Evolutionary conservation across 768 basidiomycete genomes (phyloP).

Genomic region (Asterophora lycoperdoides): DNA sequence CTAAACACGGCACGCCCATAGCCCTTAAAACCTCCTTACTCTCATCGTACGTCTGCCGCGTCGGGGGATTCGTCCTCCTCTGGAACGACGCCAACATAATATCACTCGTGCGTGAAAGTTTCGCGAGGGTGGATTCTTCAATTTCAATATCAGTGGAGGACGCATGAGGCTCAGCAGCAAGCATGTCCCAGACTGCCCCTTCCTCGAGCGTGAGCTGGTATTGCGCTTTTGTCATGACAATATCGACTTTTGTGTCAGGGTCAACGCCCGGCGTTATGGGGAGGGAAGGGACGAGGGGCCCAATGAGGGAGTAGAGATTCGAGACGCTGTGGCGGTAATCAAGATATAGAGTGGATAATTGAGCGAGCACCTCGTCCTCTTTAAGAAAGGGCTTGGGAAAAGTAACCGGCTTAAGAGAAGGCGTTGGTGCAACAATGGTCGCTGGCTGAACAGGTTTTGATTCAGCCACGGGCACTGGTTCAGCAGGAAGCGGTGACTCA

Average conservation of each 20-base stretch:
- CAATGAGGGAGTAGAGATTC: constrained; percentile 38
- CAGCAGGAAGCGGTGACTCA: too few relatives aligned
- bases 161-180: constrained; percentile 22
- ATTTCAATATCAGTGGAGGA: neutral
- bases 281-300: constrained; percentile 14
- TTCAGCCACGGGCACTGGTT: too few relatives aligned
- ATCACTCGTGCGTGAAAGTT: constrained; percentile 43
- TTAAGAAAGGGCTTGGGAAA: neutral
- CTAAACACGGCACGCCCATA: constrained; percentile 81
- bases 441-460: neutral
- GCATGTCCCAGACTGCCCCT: constrained; percentile 51
- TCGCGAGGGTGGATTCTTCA: constrained; percentile 2
- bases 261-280: constrained; percentile 18
- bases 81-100: constrained; percentile 61
- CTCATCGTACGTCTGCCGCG: constrained; percentile 62
- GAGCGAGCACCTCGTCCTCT: neutral
- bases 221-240: constrained; percentile 60
- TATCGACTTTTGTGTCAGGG: constrained; percentile 34
- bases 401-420: too few relatives aligned
- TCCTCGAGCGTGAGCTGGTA: constrained; percentile 57
- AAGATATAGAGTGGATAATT: constrained; percentile 44
- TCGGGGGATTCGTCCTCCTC: constrained; percentile 59
- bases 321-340: constrained; percentile 46
- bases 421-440: too few relatives aligned
- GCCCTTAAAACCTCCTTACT: constrained; percentile 63